A percentile compares a stretch with the other conserved stretches of the same genome.
Conservation (phyloP, 306 rosid species). For the Dryas octopetala region DNA sequence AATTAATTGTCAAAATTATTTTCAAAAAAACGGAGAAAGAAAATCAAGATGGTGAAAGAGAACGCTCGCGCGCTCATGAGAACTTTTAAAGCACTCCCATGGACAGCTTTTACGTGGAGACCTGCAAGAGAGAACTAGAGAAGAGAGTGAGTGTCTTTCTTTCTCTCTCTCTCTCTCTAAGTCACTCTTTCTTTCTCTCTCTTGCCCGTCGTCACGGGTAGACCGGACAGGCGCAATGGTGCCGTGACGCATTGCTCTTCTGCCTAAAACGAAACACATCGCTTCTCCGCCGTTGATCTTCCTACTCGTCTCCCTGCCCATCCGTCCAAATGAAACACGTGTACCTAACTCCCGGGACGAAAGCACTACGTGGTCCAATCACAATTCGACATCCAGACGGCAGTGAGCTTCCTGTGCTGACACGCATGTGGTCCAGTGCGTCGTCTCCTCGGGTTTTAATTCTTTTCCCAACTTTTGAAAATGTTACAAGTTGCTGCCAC, state of each 20-base stretch:
- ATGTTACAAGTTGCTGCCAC: conserved; percentile 8
- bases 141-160: not conserved
- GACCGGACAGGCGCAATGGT: conserved; percentile 16
- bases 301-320: not conserved
- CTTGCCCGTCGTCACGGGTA: conserved; percentile 21
- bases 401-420: conserved; percentile 29
- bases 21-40: not conserved
- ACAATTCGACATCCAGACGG: not conserved
- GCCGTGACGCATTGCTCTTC: conserved; percentile 9
- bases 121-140: not conserved
- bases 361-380: conserved; percentile 34
- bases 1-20: not conserved
- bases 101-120: conserved; percentile 14
- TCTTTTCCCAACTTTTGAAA: not conserved
- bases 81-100: conserved; percentile 7
- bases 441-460: conserved; percentile 14
- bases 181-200: not conserved
- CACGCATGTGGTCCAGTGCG: conserved; percentile 38
- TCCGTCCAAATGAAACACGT: conserved; percentile 27
- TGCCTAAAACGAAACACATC: conserved; percentile 17
- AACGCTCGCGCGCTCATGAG: conserved; percentile 17
- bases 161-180: not conserved
- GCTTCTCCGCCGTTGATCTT: conserved; percentile 19
- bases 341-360: not conserved
- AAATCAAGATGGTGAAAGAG: not conserved